These are phyloP conservation scores for Vaccinium vitisidaea DNA, from an alignment of 148 eudicot species.

Conservation along the genomic window DNA sequence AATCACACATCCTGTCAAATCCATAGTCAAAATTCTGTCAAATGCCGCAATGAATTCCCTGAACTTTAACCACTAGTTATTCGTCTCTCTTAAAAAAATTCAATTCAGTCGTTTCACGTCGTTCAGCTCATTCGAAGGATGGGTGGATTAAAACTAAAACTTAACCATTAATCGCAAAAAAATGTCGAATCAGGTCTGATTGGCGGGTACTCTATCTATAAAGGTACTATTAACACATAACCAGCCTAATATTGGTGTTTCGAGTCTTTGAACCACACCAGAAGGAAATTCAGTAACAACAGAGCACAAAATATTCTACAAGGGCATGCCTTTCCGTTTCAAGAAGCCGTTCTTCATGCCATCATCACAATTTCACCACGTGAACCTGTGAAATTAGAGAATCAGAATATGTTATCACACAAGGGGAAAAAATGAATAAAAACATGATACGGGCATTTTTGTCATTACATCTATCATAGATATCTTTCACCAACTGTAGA, in stretches of 20 bases:
- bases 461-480: constrained; percentile 58
- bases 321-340: not conserved
- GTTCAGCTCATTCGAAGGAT: too few species aligned
- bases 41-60: not conserved
- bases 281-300: not conserved
- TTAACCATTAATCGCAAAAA: not conserved
- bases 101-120: too few species aligned
- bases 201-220: not conserved
- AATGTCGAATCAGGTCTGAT: not conserved
- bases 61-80: not conserved
- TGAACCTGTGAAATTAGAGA: constrained; percentile 34
- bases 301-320: not conserved
- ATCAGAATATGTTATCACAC: not conserved
- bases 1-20: not conserved
- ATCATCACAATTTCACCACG: constrained; percentile 39
- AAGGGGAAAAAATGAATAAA: not conserved
- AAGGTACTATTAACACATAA: not conserved
- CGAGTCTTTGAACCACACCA: not conserved
- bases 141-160: not conserved
- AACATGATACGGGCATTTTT: not conserved
- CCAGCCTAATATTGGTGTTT: not conserved
- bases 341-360: constrained; percentile 19
- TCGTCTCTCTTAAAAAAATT: too few species aligned
- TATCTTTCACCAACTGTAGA: constrained; percentile 55
- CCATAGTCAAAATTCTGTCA: not conserved